These are phyloP conservation scores for Aspergillus phoenicis DNA, from an alignment of 2,329 filamentous ascomycete species.

Conservation along the genomic window DNA sequence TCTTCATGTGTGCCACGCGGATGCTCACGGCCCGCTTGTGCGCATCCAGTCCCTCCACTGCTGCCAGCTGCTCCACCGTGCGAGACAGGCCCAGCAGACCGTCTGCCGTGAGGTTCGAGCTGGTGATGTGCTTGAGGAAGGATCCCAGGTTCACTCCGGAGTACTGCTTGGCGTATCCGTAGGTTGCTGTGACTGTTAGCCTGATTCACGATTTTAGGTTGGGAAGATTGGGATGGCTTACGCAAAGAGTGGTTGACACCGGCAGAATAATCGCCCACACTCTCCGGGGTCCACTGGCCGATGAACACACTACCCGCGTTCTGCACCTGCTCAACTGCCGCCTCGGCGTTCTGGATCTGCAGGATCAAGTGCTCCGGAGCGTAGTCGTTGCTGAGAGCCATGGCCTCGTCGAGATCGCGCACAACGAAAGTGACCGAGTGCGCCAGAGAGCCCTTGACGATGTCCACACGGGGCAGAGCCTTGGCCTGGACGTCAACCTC, in stretches of 20 bases:
- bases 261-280: conserved; percentile 95
- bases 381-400: conserved; percentile 86
- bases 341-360: conserved; percentile 76
- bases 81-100: conserved; percentile 82
- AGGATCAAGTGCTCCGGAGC: conserved; percentile 96
- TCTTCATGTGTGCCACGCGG: conserved; percentile 54
- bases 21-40: conserved; percentile 76
- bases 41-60: conserved; percentile 91
- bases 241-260: conserved; percentile 96
- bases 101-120: conserved; percentile 82
- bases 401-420: conserved; percentile 69
- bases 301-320: conserved; percentile 97
- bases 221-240: conserved; percentile 56
- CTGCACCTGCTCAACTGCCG: conserved; percentile 74
- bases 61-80: conserved; percentile 92
- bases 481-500: conserved; percentile 86
- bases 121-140: conserved; percentile 97
- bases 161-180: conserved; percentile 98
- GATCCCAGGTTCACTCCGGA: conserved; percentile 95
- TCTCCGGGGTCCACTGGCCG: conserved; percentile 94
- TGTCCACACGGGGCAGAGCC: conserved; percentile 85
- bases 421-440: conserved; percentile 89
- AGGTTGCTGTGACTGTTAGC: conserved; percentile 68
- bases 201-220: background rate
- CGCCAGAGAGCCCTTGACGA: conserved; percentile 84